Conservation (phyloP, 129 eudicot genomes). For the Pseudognaphalium luteoalbum region DNA sequence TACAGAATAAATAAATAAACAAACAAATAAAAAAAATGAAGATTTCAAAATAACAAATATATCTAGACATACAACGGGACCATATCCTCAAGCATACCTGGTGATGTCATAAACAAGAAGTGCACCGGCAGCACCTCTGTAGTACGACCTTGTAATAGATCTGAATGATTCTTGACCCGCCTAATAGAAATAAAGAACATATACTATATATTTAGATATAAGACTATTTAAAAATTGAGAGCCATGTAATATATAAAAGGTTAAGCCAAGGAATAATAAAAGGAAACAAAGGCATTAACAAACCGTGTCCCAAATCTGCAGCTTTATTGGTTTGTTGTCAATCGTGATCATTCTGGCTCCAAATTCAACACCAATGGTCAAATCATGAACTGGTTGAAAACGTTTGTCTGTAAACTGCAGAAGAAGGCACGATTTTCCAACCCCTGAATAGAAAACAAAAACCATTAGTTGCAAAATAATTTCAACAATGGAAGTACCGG, state of each 20-base stretch:
- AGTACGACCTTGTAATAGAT: conserved; percentile 91
- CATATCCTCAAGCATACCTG: conserved; percentile 20
- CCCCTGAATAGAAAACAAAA: conserved; percentile 26
- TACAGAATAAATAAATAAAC: background rate
- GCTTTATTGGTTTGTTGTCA: conserved; percentile 78
- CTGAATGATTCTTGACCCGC: conserved; percentile 98
- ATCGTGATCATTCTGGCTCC: conserved; percentile 96
- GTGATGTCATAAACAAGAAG: conserved; percentile 92
- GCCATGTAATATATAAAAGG: background rate
- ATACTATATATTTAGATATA: background rate
- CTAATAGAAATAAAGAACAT: conserved; percentile 29
- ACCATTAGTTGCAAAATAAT: background rate
- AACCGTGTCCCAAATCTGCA: conserved; percentile 71
- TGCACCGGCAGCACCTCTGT: conserved; percentile 99
- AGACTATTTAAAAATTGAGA: background rate
- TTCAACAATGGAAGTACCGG: background rate
- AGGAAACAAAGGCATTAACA: conserved; percentile 1
- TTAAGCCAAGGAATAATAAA: background rate
- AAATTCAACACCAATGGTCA: conserved; percentile 94
- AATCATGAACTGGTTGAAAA: conserved; percentile 90
- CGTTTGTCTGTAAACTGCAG: conserved; percentile 96
- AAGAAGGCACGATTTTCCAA: conserved; percentile 73
- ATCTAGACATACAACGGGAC: background rate
- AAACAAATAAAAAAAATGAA: background rate
- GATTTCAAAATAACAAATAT: background rate